Percentiles rank a stretch among this genome's conserved stretches.
phyloP scores from a whole-genome alignment of 2,329 filamentous ascomycete species.

The Cordyceps militaris region DNA sequence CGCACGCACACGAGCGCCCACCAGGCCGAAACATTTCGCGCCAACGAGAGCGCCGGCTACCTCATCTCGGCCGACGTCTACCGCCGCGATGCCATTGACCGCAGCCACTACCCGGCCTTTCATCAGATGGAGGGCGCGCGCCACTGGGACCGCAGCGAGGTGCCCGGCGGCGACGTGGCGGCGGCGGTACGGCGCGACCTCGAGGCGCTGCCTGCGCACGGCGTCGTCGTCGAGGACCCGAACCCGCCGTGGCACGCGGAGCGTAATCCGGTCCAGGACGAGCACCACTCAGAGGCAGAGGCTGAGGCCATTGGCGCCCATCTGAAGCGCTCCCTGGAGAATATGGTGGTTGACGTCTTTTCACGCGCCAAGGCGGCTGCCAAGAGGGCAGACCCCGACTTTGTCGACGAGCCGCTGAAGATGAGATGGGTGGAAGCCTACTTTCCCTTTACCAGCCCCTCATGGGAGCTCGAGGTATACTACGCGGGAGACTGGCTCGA shows the following conservation, averaged over 20 bases:
- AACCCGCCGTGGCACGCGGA: conserved; percentile 71
- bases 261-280: conserved; percentile 73
- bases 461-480: conserved; percentile 93
- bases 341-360: conserved; percentile 87
- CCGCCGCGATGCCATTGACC: conserved; percentile 87
- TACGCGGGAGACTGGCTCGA: conserved; percentile 95
- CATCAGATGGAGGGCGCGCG: conserved; percentile 97
- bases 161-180: conserved; percentile 51
- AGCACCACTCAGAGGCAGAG: conserved; percentile 66
- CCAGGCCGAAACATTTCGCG: conserved; percentile 73
- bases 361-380: conserved; percentile 64
- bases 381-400: conserved; percentile 40
- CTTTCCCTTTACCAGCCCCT: conserved; percentile 94
- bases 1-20: conserved; percentile 94
- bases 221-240: conserved; percentile 73
- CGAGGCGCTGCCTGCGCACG: conserved; percentile 62
- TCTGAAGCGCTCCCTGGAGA: conserved; percentile 81
- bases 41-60: conserved; percentile 68
- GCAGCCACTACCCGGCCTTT: conserved; percentile 92
- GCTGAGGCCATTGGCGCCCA: conserved; percentile 77
- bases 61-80: conserved; percentile 94
- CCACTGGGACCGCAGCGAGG: conserved; percentile 70
- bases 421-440: conserved; percentile 95
- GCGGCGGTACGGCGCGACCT: conserved; percentile 64
- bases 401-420: conserved; percentile 63